Percentiles rank a stretch among this genome's conserved stretches.
Conservation (phyloP, 345 rosid species). For the Populus simonii region DNA sequence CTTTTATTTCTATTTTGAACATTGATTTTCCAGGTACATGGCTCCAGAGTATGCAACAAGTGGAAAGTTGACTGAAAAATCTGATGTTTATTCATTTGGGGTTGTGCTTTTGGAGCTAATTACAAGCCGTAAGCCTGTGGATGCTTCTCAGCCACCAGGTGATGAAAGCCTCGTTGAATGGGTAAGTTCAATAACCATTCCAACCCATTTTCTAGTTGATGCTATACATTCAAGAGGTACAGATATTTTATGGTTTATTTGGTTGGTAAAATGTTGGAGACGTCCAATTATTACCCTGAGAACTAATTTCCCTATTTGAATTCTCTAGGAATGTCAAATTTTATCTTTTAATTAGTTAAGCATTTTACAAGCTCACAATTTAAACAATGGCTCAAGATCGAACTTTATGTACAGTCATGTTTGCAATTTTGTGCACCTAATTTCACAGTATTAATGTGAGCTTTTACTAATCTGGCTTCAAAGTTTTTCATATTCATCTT, state of each 20-base stretch:
- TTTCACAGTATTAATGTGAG: not conserved
- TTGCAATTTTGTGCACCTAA: not conserved
- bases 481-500: not conserved
- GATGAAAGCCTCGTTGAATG: constrained; percentile 99
- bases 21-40: constrained; percentile 65
- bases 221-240: not conserved
- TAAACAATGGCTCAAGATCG: not conserved
- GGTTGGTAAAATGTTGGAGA: not conserved
- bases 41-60: constrained; percentile 98
- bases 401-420: not conserved
- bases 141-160: constrained; percentile 83
- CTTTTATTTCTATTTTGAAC: constrained; percentile 13
- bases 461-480: not conserved
- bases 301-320: not conserved
- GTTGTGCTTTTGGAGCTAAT: constrained; percentile 94
- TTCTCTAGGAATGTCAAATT: not conserved
- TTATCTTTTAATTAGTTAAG: not conserved
- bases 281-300: not conserved
- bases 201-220: not conserved
- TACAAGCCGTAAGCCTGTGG: constrained; percentile 95
- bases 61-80: constrained; percentile 91
- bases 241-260: not conserved
- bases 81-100: constrained; percentile 93
- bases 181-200: constrained; percentile 40
- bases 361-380: not conserved